phyloP scores from a whole-genome alignment of 192 early-diverging fungal genomes.

The Coemansia sp. region DNA sequence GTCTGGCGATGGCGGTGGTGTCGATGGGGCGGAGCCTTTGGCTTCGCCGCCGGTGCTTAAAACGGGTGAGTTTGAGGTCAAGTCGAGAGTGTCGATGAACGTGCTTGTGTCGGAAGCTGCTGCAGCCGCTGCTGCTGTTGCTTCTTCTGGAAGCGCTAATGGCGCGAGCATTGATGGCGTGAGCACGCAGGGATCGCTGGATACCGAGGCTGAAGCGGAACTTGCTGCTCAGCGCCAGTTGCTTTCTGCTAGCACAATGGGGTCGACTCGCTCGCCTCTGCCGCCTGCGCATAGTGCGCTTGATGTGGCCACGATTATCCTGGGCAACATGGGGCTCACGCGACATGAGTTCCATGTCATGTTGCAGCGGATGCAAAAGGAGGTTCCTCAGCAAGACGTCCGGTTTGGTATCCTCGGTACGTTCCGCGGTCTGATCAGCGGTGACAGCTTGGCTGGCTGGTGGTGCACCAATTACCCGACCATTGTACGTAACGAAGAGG shows the following conservation, averaged over 20 bases:
- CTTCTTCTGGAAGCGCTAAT: not conserved
- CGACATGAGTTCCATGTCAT: conserved; percentile 60
- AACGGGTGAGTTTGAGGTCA: conserved; percentile 33
- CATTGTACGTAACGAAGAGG: conserved; percentile 54
- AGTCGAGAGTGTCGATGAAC: conserved; percentile 23
- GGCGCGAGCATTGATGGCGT: conserved; percentile 6
- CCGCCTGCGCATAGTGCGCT: conserved; percentile 30
- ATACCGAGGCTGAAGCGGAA: conserved; percentile 21
- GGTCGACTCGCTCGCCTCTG: conserved; percentile 5
- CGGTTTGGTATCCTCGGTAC: conserved; percentile 68
- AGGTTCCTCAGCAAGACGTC: conserved; percentile 60
- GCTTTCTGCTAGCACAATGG: conserved; percentile 15
- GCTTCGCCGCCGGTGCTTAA: conserved; percentile 9
- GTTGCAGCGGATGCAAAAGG: conserved; percentile 58
- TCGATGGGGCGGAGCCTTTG: no score
- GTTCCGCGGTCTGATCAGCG: conserved; percentile 59
- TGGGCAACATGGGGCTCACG: conserved; percentile 59
- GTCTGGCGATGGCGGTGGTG: no score
- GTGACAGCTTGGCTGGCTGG: conserved; percentile 70
- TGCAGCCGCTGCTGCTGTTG: not conserved
- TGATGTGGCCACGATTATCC: conserved; percentile 46
- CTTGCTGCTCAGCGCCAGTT: conserved; percentile 25
- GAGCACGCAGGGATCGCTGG: not conserved
- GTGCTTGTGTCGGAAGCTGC: conserved; percentile 5
- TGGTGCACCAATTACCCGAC: conserved; percentile 62